These are phyloP conservation scores for Carex kokanica DNA, from an alignment of 176 grass and related monocot genomes.

Conservation along the genomic window DNA sequence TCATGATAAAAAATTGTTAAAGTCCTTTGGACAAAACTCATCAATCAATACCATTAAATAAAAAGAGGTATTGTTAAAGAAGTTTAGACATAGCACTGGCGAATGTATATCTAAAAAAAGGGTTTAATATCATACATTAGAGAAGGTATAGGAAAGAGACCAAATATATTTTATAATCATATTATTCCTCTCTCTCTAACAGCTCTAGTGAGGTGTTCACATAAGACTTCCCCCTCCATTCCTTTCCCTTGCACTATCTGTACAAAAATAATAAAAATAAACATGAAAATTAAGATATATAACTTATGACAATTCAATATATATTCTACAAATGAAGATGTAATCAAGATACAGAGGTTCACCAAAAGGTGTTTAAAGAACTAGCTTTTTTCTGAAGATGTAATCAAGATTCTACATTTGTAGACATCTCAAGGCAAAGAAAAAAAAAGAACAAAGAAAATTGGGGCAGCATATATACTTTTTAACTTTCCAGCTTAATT, in stretches of 20 bases:
- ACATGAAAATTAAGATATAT: neutral
- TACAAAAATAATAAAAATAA: neutral
- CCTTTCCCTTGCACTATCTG: constrained; percentile 26
- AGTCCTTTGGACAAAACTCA: too few species aligned
- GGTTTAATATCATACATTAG: too few species aligned
- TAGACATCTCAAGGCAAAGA: neutral
- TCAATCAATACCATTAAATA: too few species aligned
- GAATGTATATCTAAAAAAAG: too few species aligned
- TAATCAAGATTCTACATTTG: neutral
- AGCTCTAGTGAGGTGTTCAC: constrained; percentile 34
- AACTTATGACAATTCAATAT: neutral
- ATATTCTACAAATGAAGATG: neutral
- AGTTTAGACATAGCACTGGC: too few species aligned
- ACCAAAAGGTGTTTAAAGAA: neutral
- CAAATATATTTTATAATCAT: neutral
- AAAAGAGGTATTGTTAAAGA: too few species aligned
- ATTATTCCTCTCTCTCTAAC: constrained; percentile 24
- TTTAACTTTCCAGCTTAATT: neutral
- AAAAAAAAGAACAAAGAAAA: neutral
- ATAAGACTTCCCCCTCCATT: constrained; percentile 26
- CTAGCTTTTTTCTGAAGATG: neutral
- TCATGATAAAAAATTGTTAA: too few species aligned
- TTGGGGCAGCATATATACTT: neutral
- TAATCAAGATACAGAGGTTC: neutral
- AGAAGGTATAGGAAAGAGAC: too few species aligned